Base-by-base conservation (phyloP, 2,329 filamentous ascomycete species). In the Pseudogymnoascus sp. region DNA sequence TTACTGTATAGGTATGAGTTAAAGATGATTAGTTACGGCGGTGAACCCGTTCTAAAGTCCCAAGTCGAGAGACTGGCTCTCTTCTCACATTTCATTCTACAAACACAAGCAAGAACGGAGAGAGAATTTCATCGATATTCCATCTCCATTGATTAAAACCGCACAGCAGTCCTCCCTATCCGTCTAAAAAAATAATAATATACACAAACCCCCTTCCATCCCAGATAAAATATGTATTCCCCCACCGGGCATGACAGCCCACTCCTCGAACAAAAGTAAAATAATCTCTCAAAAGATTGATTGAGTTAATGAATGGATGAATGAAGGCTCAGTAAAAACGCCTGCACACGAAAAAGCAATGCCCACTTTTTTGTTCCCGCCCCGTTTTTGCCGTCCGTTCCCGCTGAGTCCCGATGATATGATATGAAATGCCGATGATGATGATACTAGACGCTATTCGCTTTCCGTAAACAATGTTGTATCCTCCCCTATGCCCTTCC, bases 401-500 rank as follows among this genome's bases (percentile, higher is more conserved):
- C 45, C 45, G 45, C 45, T 51, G 43, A 48, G 21, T 51, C 45
- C 45, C 23, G 19, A 43, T 8, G 14, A 51, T 51, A 51, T 51
- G 45, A 51, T 51, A 51, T 51, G 45, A 51, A 51, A 51, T 51
- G 45, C 45, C 45, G 45, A 51, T 28, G 23, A 51, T 51, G 45
- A 51, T 28, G 23, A 51, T 51, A 51, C 28, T 16, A 51, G 16
- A 43, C 39, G 39, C 39, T 43, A 6, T 23, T 21, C 45, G 45
- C 45, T 51, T 21, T 45, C 23, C 45, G 45, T 10, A 28, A 28
- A 28, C 5, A 3, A 51, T 51, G 45, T 7, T 51, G 1, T 28
- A 25, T 25, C 23, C 8, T n/a, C 6, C 23, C 7, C 19, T 28
- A 25, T 25, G 23, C 23, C 45, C 7, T 14, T 14, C 6, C 37